Evolutionary conservation across 129 eudicot genomes (phyloP), one percentile per base, ranked within the genome.

Genomic region (Solidago caesia): DNA sequence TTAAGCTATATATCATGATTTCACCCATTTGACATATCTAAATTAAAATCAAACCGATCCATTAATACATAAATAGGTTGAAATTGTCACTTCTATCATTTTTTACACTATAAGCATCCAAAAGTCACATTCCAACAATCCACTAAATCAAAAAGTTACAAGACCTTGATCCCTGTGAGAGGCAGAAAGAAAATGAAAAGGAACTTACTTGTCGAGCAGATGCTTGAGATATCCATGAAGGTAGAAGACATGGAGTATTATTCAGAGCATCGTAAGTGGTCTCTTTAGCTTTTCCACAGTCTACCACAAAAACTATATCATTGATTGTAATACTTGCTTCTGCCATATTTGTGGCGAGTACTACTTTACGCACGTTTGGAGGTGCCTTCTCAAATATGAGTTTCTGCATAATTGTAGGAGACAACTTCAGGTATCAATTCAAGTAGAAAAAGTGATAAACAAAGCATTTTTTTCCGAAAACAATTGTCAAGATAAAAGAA

Each of bases 141-240:
- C 2, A 39, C 68, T 27, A 63, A 21, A 41, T 39, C 4, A 33
- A 63, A 63, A 63, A 15, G 61, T n/a, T 63, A 21, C 4, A 63
- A 63, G 68, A 13, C 44, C 47, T 12, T 41, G 8, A 81, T 33
- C 29, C 61, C 27, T n/a, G 26, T 56, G 61, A 56, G 7, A 56
- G 15, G 61, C 10, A 0, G 61, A 15, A 56, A 56, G 61, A 56
- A 15, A 56, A 15, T 26, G 5, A 73, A 64, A 75, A 61, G 41
- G 25, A 70, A 82, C 96, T 95, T 81, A 95, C 99, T 87, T 95
- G 99, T 60, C 97, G 96, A 41, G 99, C 96, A 79, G 99, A 95
- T 68, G 99, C 99, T 84, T 95, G 97, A 46, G 99, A 95, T 83
- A 95, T 91, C 99, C 99, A 95, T 49, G 99, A 95, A 76, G 99